Conservation (phyloP, 345 rosid species). For the Litchi chinensis region DNA sequence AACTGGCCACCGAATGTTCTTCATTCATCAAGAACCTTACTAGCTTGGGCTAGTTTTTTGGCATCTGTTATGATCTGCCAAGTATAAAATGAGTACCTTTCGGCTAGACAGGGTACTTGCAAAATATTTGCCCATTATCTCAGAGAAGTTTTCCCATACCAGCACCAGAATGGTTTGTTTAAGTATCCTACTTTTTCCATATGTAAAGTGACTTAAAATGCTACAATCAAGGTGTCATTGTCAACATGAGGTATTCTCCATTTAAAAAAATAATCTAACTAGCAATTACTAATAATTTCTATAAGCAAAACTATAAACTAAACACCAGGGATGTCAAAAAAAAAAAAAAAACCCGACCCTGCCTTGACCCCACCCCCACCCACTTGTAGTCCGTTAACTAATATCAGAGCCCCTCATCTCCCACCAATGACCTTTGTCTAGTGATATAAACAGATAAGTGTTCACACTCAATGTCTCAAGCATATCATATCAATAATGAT, state of each 20-base stretch:
- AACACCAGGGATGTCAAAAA: not conserved
- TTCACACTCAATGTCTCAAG: not conserved
- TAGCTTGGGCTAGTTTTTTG: not conserved
- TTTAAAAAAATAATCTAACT: not conserved
- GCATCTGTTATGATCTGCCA: not conserved
- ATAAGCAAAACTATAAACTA: not conserved
- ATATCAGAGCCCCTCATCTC: not conserved
- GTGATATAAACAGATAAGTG: not conserved
- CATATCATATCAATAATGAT: no score
- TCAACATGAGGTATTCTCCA: not conserved
- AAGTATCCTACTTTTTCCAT: not conserved
- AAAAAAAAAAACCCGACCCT: no score
- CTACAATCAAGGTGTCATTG: not conserved
- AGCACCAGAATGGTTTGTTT: not conserved
- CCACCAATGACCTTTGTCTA: not conserved
- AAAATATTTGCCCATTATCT: not conserved
- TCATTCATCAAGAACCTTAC: not conserved
- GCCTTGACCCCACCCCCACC: no score
- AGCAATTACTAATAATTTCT: not conserved
- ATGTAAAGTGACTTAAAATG: not conserved
- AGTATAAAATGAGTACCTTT: not conserved
- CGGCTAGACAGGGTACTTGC: not conserved
- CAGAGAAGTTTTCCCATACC: not conserved
- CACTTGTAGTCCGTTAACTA: no score
- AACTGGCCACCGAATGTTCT: not conserved